phyloP scores from a whole-genome alignment of 371 early-diverging fungal genomes.

The Actinomucor elegans region DNA sequence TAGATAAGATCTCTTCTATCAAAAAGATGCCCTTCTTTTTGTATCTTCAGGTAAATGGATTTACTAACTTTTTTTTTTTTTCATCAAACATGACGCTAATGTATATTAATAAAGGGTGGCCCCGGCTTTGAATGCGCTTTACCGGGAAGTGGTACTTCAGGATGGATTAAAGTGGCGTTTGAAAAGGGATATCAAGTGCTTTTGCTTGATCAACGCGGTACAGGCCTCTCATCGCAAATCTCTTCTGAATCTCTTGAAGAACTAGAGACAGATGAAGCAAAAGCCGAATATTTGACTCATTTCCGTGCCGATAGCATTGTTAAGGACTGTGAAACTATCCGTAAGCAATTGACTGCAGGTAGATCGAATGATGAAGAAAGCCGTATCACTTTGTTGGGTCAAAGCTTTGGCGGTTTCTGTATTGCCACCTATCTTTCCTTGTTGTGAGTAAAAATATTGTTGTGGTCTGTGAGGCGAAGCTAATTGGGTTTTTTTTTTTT shows the following conservation, averaged over 20 bases:
- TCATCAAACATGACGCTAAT: not conserved
- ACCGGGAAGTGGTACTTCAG: conserved; percentile 49
- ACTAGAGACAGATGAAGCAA: conserved; percentile 46
- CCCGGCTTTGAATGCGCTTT: conserved; percentile 61
- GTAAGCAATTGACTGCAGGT: conserved; percentile 50
- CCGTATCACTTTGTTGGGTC: conserved; percentile 57
- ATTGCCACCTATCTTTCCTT: conserved; percentile 71
- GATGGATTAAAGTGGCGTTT: conserved; percentile 68
- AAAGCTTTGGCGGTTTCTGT: conserved; percentile 78
- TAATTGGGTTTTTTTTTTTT: too few species aligned
- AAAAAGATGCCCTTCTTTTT: conserved; percentile 57
- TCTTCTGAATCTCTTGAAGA: conserved; percentile 52
- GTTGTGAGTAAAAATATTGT: conserved; percentile 48
- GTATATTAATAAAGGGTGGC: conserved; percentile 42
- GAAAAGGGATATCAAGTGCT: conserved; percentile 66
- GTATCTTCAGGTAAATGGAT: conserved; percentile 53
- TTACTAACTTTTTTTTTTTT: not conserved
- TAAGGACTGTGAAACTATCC: conserved; percentile 68
- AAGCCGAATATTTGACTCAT: conserved; percentile 61
- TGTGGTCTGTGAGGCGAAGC: too few species aligned
- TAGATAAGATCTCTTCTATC: conserved; percentile 42
- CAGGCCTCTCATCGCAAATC: conserved; percentile 67
- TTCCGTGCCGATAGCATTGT: conserved; percentile 79
- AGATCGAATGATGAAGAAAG: conserved; percentile 23
- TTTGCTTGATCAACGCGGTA: conserved; percentile 75